Evolutionary conservation across 257 asterid genomes (phyloP), one percentile per base, ranked within the genome.

Genomic region (Parsonsia alboflavescens): DNA sequence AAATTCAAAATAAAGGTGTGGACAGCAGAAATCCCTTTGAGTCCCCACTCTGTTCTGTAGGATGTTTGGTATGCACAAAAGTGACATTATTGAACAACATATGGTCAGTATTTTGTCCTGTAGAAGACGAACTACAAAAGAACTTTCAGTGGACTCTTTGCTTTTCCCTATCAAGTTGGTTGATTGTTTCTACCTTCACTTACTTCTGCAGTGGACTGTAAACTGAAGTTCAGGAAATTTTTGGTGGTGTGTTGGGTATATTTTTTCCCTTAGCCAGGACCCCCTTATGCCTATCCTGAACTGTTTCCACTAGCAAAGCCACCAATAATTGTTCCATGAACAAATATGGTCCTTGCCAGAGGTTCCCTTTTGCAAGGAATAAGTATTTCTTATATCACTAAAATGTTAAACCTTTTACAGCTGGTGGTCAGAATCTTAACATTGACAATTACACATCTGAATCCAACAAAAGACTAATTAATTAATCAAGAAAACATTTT

Each of bases 271-370:
- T 64, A 64, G 69, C 36, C 70, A 65, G 17, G 28, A 65, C 13
- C 26, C 70, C 10, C 70, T 52, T 17, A 9, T 39, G 26, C 46
- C 30, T 30, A 46, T 1, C 42, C 58, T 5, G 12, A 68, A 13
- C 56, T 41, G 48, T 36, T 67, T 42, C 54, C 36, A 9, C 12
- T n/a, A 6, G 3, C 24, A 46, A 28, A 22, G 42, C 42, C 73
- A 46, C 10, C 44, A 68, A 45, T 68, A 24, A 45, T 46, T 24
- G 54, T 68, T 68, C 39, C 73, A 68, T 22, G 39, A 69, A 69
- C 73, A 28, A 49, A 24, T 15, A 13, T 1, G 6, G 41, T 30
- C 62, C 73, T 24, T 7, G 26, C 46, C 10, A n/a, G 62, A 16
- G 2, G 13, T 46, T 33, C 10, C 19, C 54, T 19, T 69, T 45